Conservation (phyloP, 805 yeast genomes). For the Metschnikowia sp. region DNA sequence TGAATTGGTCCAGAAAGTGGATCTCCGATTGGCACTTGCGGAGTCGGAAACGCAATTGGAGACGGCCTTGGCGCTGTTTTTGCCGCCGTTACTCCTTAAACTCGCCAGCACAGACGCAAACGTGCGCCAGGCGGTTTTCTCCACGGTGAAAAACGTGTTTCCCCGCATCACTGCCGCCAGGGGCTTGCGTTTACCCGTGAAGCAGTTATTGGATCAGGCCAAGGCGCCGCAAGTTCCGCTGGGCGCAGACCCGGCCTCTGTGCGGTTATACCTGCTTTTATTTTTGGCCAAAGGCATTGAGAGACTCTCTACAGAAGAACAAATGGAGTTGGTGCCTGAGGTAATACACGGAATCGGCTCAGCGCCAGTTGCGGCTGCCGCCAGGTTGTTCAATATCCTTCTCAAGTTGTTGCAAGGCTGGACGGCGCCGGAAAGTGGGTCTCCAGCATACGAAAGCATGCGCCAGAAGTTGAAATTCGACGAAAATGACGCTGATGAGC, state of each 20-base stretch:
- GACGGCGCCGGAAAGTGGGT: conserved; percentile 47
- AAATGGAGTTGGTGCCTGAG: conserved; percentile 43
- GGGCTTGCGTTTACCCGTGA: conserved; percentile 58
- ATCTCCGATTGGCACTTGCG: conserved; percentile 76
- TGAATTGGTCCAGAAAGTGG: conserved; percentile 69
- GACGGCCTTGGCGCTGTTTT: conserved; percentile 53
- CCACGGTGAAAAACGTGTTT: conserved; percentile 62
- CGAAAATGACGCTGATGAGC: conserved; percentile 35
- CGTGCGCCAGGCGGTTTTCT: conserved; percentile 66
- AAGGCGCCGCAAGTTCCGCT: conserved; percentile 48
- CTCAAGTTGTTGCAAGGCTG: conserved; percentile 50
- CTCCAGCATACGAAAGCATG: conserved; percentile 38
- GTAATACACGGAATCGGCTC: conserved; percentile 46
- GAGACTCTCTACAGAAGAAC: conserved; percentile 40
- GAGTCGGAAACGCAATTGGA: conserved; percentile 63
- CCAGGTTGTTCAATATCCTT: conserved; percentile 61
- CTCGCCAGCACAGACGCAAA: conserved; percentile 64
- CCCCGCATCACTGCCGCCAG: conserved; percentile 61
- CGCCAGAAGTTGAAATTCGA: conserved; percentile 35
- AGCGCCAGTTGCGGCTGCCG: conserved; percentile 35
- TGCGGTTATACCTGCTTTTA: conserved; percentile 58
- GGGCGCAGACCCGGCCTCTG: conserved; percentile 45
- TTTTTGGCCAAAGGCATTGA: conserved; percentile 69
- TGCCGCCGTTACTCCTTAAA: conserved; percentile 77
- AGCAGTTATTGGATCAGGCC: conserved; percentile 61